phyloP scores from a whole-genome alignment of 805 yeast genomes.

The Saturnispora silvae region DNA sequence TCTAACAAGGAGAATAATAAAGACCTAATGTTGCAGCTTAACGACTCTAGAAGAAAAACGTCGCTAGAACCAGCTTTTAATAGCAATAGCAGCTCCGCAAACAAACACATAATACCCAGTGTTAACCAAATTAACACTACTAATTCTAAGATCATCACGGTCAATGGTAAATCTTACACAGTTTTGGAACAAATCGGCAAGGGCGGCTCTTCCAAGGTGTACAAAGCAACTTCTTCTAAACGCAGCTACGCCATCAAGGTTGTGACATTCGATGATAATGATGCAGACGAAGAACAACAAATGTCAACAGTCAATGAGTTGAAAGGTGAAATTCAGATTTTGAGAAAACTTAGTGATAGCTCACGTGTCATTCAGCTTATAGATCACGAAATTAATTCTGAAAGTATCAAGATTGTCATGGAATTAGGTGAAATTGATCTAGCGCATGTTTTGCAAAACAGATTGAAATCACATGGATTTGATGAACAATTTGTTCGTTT shows the following conservation, averaged over 20 bases:
- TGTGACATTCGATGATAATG: conserved; percentile 56
- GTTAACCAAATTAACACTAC: background rate
- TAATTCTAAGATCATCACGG: conserved; percentile 16
- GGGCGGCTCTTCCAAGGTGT: conserved; percentile 91
- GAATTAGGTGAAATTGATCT: conserved; percentile 92
- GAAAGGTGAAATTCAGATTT: conserved; percentile 79
- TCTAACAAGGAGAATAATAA: conserved; percentile 5
- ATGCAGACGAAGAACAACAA: conserved; percentile 21
- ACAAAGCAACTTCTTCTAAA: conserved; percentile 38
- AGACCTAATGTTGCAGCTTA: too few species aligned
- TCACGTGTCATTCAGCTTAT: conserved; percentile 69
- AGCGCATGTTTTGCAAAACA: conserved; percentile 62
- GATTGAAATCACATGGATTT: conserved; percentile 33
- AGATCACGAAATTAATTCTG: conserved; percentile 60
- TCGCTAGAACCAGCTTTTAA: too few species aligned
- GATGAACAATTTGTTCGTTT: conserved; percentile 74
- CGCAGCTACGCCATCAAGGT: conserved; percentile 61
- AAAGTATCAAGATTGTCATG: conserved; percentile 67
- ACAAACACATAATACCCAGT: background rate
- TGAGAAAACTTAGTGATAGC: conserved; percentile 47
- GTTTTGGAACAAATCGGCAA: conserved; percentile 71
- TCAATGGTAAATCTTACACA: conserved; percentile 60
- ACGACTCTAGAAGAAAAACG: too few species aligned
- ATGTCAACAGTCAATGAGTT: conserved; percentile 64
- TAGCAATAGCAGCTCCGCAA: background rate